Conservation (phyloP, 164 flowering plant genomes). For the Litsea cubeba region DNA sequence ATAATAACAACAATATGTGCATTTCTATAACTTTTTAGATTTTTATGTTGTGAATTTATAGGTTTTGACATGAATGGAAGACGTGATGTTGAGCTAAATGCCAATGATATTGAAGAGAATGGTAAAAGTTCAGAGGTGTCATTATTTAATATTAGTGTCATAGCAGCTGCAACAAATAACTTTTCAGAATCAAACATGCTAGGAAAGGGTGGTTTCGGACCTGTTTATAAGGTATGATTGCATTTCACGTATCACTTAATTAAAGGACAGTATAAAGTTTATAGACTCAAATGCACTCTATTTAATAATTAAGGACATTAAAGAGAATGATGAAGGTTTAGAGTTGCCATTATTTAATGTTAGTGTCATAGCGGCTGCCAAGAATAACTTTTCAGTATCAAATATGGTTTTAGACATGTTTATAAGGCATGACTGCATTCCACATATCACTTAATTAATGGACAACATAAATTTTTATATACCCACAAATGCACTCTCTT, state of each 20-base stretch:
- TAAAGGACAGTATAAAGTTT: too few species aligned
- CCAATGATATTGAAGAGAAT: background rate
- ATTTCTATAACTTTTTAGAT: too few species aligned
- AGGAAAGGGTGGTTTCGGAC: constrained; percentile 8
- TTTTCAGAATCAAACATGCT: constrained; percentile 6
- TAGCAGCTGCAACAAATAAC: constrained; percentile 1
- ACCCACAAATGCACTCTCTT: too few species aligned
- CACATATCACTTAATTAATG: too few species aligned
- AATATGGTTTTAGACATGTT: constrained; percentile 6
- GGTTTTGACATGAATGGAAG: too few species aligned
- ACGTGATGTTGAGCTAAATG: too few species aligned
- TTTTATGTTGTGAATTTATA: too few species aligned
- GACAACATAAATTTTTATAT: too few species aligned
- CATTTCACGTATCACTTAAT: too few species aligned
- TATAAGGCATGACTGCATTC: background rate
- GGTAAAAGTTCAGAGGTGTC: background rate
- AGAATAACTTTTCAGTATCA: background rate
- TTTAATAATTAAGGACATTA: background rate
- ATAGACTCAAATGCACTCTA: too few species aligned
- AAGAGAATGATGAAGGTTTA: background rate
- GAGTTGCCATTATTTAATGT: background rate
- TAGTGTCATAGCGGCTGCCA: background rate
- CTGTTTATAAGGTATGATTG: constrained; percentile 1
- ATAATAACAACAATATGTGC: too few species aligned
- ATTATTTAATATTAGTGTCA: background rate